Base-by-base conservation (phyloP, 345 rosid species). In the Hibiscus syriacus region DNA sequence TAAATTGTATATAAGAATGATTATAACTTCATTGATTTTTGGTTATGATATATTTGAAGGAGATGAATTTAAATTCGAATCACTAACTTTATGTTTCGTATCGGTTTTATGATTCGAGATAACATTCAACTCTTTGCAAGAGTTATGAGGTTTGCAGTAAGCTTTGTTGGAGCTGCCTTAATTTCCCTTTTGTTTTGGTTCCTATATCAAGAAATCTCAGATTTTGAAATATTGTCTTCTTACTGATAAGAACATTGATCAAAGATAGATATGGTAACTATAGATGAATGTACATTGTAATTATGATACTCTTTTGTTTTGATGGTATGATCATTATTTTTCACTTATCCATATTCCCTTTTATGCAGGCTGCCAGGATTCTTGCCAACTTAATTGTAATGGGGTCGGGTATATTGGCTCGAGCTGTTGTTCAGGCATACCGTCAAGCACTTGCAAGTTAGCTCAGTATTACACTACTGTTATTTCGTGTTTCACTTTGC, bases 341-440 rank as follows among this genome's bases (percentile, higher is more conserved):
- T 13, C 7, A 13, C 53, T 23, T 41, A 39, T 38, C 66, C 12
- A 3, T 62, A 9, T 55, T 4, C 60, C 48, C 20, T 43, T 58
- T 56, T 72, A 4, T 61, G 59, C 75, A 91, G 98, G 98, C 98
- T 45, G 77, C 86, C 0, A 87, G 73, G 74, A 58, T 90, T 70
- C 73, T 92, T 73, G 96, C 93, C 54, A 82, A 79, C 72, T 77
- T 92, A 72, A 71, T 90, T 71, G 84, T 88, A 36, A 85, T 83
- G 90, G 91, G 96, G n/a, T 83, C 91, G 23, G 80, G 84, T 29
- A 81, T 87, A 32, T 32, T 92, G 64, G 83, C 74, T 13, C 82
- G 97, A 69, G 91, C 96, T 57, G 55, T 83, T 41, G 52, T 72
- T 73, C 98, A 92, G 74, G 97, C 56, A 52, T 52, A 52, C 56